Evolutionary conservation across 1,139 yeast species (phyloP).

Genomic region (Torulaspora globosa): DNA sequence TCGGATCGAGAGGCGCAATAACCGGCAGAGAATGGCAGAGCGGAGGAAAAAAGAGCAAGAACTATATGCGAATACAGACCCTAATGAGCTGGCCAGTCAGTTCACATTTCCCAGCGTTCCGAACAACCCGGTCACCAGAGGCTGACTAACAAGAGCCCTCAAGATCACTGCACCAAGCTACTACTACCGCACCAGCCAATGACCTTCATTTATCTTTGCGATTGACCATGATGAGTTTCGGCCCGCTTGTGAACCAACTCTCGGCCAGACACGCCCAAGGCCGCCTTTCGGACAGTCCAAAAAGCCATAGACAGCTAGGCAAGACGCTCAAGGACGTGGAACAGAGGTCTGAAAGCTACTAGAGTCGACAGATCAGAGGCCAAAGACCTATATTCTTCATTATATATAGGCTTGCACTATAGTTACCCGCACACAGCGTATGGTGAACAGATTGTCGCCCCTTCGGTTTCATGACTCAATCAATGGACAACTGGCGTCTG

Average conservation of each 20-base stretch:
- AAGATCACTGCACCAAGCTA: background rate
- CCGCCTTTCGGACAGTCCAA: background rate
- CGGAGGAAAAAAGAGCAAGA: slow-evolving; percentile 31
- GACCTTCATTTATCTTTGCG: too few species aligned
- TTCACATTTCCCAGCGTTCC: slow-evolving; percentile 61
- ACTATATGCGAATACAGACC: slow-evolving; percentile 35
- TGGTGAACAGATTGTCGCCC: background rate
- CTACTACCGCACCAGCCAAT: background rate
- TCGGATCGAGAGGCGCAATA: slow-evolving; percentile 45
- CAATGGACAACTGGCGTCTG: background rate
- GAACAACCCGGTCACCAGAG: slow-evolving; percentile 15
- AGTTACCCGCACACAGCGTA: slow-evolving; percentile 1
- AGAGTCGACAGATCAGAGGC: too few species aligned
- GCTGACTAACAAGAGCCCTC: too few species aligned
- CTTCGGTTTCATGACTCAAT: slow-evolving; percentile 3
- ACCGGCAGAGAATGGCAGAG: slow-evolving; percentile 42
- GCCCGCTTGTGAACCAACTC: too few species aligned
- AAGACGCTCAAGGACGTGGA: background rate
- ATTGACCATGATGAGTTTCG: too few species aligned
- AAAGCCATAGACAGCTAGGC: background rate
- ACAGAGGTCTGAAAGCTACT: too few species aligned
- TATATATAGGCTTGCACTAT: background rate
- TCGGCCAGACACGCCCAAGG: background rate
- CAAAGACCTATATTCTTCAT: background rate
- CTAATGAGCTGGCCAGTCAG: slow-evolving; percentile 42